These are phyloP conservation scores for Abortiporus biennis DNA, from an alignment of 1,284 basidiomycete genomes.

Conservation along the genomic window DNA sequence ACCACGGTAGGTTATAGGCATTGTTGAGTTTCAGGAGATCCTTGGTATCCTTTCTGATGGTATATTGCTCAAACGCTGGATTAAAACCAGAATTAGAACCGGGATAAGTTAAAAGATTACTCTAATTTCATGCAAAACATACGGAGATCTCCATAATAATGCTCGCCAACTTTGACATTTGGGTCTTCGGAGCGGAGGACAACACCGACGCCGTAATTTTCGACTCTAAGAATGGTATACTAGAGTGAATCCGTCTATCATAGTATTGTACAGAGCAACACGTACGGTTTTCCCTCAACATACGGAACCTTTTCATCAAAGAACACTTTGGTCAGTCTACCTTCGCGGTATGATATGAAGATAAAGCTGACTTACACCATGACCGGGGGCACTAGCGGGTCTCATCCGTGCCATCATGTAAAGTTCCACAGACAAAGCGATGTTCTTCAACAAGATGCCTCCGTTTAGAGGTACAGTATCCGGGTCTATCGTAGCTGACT, in stretches of 20 bases:
- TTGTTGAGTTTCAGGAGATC: slow-evolving; percentile 17
- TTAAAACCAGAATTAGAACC: too few relatives aligned
- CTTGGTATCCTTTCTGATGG: slow-evolving; percentile 8
- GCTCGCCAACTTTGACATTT: slow-evolving; percentile 33
- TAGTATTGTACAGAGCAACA: too few relatives aligned
- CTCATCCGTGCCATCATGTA: slow-evolving; percentile 37
- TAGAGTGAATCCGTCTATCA: slow-evolving; percentile 1
- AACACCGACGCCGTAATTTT: slow-evolving; percentile 30
- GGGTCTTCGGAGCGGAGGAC: slow-evolving; percentile 38
- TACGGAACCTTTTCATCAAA: slow-evolving; percentile 21
- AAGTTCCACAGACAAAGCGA: slow-evolving; percentile 43
- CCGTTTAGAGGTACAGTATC: slow-evolving; percentile 42
- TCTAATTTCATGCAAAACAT: slow-evolving; percentile 3
- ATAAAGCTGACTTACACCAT: slow-evolving; percentile 13
- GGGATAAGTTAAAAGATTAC: too few relatives aligned
- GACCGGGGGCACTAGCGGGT: slow-evolving; percentile 18
- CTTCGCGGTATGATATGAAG: background rate
- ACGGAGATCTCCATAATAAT: slow-evolving; percentile 32
- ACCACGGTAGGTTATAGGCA: slow-evolving; percentile 23
- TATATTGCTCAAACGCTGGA: slow-evolving; percentile 20
- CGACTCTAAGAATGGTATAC: slow-evolving; percentile 7
- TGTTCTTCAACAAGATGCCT: slow-evolving; percentile 44
- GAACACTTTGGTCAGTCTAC: background rate
- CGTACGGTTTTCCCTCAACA: slow-evolving; percentile 31
- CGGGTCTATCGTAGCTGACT: slow-evolving; percentile 39